Percentiles rank a stretch among this genome's conserved stretches.
Evolutionary conservation across 257 asterid genomes (phyloP).

Genomic region (Salvia rosmarinus): DNA sequence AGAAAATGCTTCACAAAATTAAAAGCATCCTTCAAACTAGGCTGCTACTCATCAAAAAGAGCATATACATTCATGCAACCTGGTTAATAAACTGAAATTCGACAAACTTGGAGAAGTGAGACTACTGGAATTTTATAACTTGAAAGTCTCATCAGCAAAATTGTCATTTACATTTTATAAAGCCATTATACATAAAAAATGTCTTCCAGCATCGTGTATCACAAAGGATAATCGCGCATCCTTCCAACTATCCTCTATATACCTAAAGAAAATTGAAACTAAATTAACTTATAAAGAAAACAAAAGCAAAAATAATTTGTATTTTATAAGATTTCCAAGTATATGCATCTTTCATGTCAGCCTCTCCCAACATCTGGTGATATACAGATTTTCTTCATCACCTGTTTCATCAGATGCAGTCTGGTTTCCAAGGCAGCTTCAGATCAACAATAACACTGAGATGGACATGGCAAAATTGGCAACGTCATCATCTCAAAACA

Average conservation of each 20-base stretch:
- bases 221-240: slow-evolving; percentile 44
- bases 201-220: slow-evolving; percentile 44
- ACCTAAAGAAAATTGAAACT: slow-evolving; percentile 45
- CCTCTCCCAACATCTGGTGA: slow-evolving; percentile 38
- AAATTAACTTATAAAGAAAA: slow-evolving; percentile 38
- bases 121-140: slow-evolving; percentile 18
- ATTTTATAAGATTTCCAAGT: slow-evolving; percentile 41
- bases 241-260: slow-evolving; percentile 69
- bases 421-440: slow-evolving; percentile 38
- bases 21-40: background rate
- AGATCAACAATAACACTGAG: slow-evolving; percentile 35
- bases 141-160: slow-evolving; percentile 41
- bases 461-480: slow-evolving; percentile 42
- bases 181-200: slow-evolving; percentile 58
- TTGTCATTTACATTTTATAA: slow-evolving; percentile 65
- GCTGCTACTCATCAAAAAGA: background rate
- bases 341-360: slow-evolving; percentile 37
- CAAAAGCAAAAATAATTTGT: slow-evolving; percentile 42
- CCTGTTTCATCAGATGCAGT: slow-evolving; percentile 31
- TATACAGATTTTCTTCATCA: slow-evolving; percentile 40
- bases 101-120: background rate
- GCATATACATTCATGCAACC: background rate
- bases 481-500: slow-evolving; percentile 31
- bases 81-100: background rate
- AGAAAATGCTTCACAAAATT: background rate